Base-by-base conservation (phyloP, 352 stramenopile species). In the Phytophthora brassicae region DNA sequence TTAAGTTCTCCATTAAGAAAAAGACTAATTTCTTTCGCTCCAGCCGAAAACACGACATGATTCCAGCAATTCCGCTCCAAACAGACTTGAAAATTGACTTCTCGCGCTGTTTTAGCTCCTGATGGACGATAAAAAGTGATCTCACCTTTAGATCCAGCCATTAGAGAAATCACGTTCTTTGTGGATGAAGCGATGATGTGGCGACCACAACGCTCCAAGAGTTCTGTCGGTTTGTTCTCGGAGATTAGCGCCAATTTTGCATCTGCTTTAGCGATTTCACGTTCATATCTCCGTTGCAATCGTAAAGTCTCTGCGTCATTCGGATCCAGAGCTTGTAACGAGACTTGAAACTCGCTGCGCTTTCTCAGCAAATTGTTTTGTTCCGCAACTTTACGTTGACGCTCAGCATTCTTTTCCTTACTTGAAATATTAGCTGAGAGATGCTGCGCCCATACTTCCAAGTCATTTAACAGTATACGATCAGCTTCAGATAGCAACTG, bases 301-400 rank as follows among this genome's bases (percentile, higher is more conserved):
- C 79, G 71, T 11, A 69, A 29, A 14, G 38, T 58, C n/a, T 83
- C 68, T 4, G 57, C 19, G 7, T 64, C 53, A 0, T 67, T 49
- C 2, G 56, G 61, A 45, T 66, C 44, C 17, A 87, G 23, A 0
- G 53, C 59, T 3, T 54, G 52, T 49, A 83, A 28, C 13, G 70
- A 57, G 7, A 63, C 49, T 9, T 72, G 66, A 19, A 78, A 62
- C 55, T 84, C 76, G 22, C 62, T 64, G 8, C 83, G 79, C 39
- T 92, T 90, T 22, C 57, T 75, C 16, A 92, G 64, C 20, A 87
- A 22, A 38, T 84, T 87, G n/a, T 63, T 72, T n/a, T 89, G 80
- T 35, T 87, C 72, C 6, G 56, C 56, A 11, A 64, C 70, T 52
- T 78, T 65, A 46, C 80, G 65, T 43, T 89, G 66, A 14, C 54